These are phyloP conservation scores for Trichoderma sp. DNA, from an alignment of 2,329 filamentous ascomycete species.

Conservation along the genomic window DNA sequence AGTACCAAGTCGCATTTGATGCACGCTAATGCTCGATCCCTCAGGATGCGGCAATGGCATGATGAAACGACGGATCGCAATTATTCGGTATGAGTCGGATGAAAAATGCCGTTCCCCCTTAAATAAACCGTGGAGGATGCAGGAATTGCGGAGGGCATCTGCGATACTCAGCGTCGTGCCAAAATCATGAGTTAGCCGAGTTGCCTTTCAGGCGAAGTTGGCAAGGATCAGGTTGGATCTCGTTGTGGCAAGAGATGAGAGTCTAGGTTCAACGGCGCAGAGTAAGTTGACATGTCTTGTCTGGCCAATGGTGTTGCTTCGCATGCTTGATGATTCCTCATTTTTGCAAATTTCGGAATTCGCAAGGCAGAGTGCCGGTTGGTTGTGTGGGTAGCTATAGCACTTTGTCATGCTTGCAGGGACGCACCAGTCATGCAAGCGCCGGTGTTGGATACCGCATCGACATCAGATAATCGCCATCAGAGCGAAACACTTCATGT, in stretches of 20 bases:
- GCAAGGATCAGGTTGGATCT: not conserved
- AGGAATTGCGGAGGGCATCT: not conserved
- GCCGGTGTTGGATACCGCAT: not conserved
- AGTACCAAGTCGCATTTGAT: too few relatives aligned
- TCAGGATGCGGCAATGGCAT: not conserved
- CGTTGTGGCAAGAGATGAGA: not conserved
- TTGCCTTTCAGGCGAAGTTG: not conserved
- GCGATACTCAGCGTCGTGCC: not conserved
- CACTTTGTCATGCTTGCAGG: too few relatives aligned
- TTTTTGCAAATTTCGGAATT: constrained; percentile 28
- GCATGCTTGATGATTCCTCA: constrained; percentile 28
- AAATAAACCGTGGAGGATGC: not conserved
- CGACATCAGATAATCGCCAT: not conserved
- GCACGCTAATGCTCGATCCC: too few relatives aligned
- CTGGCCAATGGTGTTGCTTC: not conserved
- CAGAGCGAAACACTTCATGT: constrained; percentile 27
- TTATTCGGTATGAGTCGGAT: too few relatives aligned
- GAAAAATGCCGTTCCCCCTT: too few relatives aligned
- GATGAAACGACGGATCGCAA: not conserved
- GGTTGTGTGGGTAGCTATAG: constrained; percentile 30
- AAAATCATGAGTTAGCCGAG: too few relatives aligned
- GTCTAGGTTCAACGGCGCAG: not conserved
- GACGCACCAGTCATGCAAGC: constrained; percentile 16
- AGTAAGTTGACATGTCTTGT: not conserved
- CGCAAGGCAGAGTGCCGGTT: constrained; percentile 25